A percentile compares a stretch with the other conserved stretches of the same genome.
phyloP scores from a whole-genome alignment of 352 stramenopile species.

The Phytophthora parvispora region DNA sequence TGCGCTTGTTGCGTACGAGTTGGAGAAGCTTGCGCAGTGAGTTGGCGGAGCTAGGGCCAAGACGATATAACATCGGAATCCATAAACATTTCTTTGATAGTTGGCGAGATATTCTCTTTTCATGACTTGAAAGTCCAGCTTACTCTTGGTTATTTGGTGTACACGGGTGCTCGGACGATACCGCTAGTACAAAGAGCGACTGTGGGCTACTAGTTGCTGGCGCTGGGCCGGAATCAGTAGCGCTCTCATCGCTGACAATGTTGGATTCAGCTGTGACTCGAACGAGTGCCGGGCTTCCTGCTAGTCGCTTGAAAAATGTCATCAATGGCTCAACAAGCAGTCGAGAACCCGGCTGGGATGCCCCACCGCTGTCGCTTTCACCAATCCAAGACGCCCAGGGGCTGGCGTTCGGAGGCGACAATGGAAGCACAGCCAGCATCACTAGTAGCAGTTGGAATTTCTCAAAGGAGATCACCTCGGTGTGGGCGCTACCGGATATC shows the following conservation, averaged over 20 bases:
- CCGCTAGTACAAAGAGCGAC: conserved; percentile 17
- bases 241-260: conserved; percentile 15
- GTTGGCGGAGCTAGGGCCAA: too few relatives aligned
- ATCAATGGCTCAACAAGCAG: conserved; percentile 26
- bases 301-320: conserved; percentile 36
- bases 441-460: conserved; percentile 68
- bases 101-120: too few relatives aligned
- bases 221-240: conserved; percentile 3
- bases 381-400: conserved; percentile 16
- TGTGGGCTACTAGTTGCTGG: conserved; percentile 6
- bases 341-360: conserved; percentile 2
- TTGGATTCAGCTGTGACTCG: conserved; percentile 32
- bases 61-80: too few relatives aligned
- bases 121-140: too few relatives aligned
- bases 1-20: not conserved
- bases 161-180: not conserved
- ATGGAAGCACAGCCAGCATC: conserved; percentile 40
- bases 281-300: conserved; percentile 35
- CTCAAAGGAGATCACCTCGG: conserved; percentile 73
- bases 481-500: conserved; percentile 73
- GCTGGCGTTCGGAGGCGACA: conserved; percentile 20
- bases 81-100: not conserved
- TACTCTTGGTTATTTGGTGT: conserved; percentile 22
- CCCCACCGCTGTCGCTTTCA: conserved; percentile 5
- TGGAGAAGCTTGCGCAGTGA: not conserved